Conservation (phyloP, 1,284 basidiomycete species). For the Meripilus lineatus region DNA sequence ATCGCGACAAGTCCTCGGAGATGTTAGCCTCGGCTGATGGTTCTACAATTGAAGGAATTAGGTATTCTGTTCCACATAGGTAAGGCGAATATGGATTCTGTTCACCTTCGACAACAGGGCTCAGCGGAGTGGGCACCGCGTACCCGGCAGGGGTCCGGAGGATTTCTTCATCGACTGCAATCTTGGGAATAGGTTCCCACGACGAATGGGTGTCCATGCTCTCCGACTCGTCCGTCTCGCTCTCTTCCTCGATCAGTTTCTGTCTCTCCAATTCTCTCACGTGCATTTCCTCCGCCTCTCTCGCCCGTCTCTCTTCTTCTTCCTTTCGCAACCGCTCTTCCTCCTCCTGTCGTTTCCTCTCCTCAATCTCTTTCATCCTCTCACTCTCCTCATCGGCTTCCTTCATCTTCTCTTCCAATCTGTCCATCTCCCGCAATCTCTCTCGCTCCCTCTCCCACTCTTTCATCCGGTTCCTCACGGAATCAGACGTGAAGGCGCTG, state of each 20-base stretch:
- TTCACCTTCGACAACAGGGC: slow-evolving; percentile 26
- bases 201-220: too few relatives aligned
- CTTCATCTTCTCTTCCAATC: slow-evolving; percentile 25
- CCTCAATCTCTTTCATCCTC: slow-evolving; percentile 7
- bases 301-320: slow-evolving; percentile 5
- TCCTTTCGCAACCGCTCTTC: slow-evolving; percentile 6
- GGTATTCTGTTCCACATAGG: not conserved
- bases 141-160: slow-evolving; percentile 3
- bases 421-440: slow-evolving; percentile 49
- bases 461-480: slow-evolving; percentile 45
- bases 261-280: slow-evolving; percentile 5
- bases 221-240: not conserved
- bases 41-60: slow-evolving; percentile 12
- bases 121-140: slow-evolving; percentile 19
- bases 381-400: slow-evolving; percentile 15
- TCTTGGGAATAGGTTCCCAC: too few relatives aligned
- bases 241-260: slow-evolving; percentile 6
- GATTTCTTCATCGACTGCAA: not conserved
- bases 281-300: slow-evolving; percentile 1
- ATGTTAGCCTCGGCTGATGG: slow-evolving; percentile 16
- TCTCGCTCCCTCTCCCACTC: slow-evolving; percentile 58
- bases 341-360: slow-evolving; percentile 2
- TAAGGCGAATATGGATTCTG: not conserved
- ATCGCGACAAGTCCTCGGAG: slow-evolving; percentile 10
- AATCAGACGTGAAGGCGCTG: slow-evolving; percentile 4